phyloP scores from a whole-genome alignment of 1,284 basidiomycete genomes.

The Trametes versicolor region DNA sequence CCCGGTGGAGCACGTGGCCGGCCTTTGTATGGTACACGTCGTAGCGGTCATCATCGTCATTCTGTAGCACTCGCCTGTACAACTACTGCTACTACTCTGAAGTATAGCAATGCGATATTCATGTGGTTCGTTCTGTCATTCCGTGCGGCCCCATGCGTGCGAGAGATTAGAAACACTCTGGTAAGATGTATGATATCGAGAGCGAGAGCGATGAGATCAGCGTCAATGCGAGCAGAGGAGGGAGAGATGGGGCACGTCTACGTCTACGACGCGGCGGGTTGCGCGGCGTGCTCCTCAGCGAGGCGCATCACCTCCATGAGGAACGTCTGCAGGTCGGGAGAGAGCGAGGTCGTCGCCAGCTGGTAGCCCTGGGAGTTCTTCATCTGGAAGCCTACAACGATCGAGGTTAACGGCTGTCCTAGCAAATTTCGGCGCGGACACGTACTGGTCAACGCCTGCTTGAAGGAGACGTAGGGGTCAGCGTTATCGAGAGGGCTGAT shows the following conservation, averaged over 20 bases:
- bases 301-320: constrained; percentile 85
- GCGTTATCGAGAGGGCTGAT: constrained; percentile 81
- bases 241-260: not conserved
- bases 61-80: constrained; percentile 2
- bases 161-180: constrained; percentile 26
- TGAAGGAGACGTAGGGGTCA: constrained; percentile 78
- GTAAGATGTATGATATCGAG: constrained; percentile 29
- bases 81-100: not conserved
- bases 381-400: constrained; percentile 71
- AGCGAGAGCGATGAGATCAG: constrained; percentile 29
- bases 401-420: constrained; percentile 18
- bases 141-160: constrained; percentile 16
- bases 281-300: constrained; percentile 49
- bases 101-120: constrained; percentile 9
- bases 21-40: not conserved
- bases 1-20: too few relatives aligned
- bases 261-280: constrained; percentile 20
- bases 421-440: constrained; percentile 7
- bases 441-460: constrained; percentile 76
- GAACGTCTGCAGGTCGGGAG: constrained; percentile 76
- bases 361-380: constrained; percentile 74
- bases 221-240: constrained; percentile 13
- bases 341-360: constrained; percentile 73
- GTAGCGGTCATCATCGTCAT: constrained; percentile 19
- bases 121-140: constrained; percentile 15